A percentile compares a stretch with the other conserved stretches of the same genome.
Evolutionary conservation across 2,329 filamentous ascomycete species (phyloP).

Genomic region (Sordariomycetes sp.): DNA sequence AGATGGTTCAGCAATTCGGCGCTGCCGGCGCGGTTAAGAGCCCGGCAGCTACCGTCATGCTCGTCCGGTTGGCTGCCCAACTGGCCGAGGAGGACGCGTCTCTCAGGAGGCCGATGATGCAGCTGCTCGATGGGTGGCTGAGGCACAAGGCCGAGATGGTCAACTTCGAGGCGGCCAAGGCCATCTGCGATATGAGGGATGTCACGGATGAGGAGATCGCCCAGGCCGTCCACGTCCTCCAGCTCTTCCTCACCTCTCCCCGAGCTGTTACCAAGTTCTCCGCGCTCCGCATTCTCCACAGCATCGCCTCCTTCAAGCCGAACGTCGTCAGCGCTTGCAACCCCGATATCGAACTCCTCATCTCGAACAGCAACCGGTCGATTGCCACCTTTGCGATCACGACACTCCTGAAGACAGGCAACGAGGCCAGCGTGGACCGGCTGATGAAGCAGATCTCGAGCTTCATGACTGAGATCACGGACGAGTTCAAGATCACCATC

Average conservation of each 20-base stretch:
- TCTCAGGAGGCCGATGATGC: constrained; percentile 91
- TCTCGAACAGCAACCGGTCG: constrained; percentile 92
- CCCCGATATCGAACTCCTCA: constrained; percentile 91
- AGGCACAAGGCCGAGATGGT: constrained; percentile 99
- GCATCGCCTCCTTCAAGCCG: constrained; percentile 94
- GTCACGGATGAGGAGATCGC: constrained; percentile 85
- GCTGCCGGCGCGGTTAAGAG: constrained; percentile 88
- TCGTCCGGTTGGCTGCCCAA: constrained; percentile 87
- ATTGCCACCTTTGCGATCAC: constrained; percentile 98
- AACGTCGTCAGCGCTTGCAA: constrained; percentile 88
- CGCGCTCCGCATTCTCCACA: constrained; percentile 90
- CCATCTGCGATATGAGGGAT: constrained; percentile 89
- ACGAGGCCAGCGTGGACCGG: constrained; percentile 91
- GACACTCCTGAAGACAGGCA: constrained; percentile 94
- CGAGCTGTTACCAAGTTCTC: constrained; percentile 96
- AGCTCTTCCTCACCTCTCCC: constrained; percentile 93
- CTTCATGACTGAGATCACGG: constrained; percentile 98
- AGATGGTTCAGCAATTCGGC: constrained; percentile 99
- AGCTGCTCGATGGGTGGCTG: constrained; percentile 90
- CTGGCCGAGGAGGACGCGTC: constrained; percentile 86
- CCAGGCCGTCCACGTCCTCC: constrained; percentile 88
- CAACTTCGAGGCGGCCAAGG: constrained; percentile 98
- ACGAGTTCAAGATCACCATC: constrained; percentile 99
- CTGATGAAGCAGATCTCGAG: constrained; percentile 97
- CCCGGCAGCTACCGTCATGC: constrained; percentile 81